These are phyloP conservation scores for Dioscorea zingiberensis DNA, from an alignment of 106 monocot species.

Conservation along the genomic window DNA sequence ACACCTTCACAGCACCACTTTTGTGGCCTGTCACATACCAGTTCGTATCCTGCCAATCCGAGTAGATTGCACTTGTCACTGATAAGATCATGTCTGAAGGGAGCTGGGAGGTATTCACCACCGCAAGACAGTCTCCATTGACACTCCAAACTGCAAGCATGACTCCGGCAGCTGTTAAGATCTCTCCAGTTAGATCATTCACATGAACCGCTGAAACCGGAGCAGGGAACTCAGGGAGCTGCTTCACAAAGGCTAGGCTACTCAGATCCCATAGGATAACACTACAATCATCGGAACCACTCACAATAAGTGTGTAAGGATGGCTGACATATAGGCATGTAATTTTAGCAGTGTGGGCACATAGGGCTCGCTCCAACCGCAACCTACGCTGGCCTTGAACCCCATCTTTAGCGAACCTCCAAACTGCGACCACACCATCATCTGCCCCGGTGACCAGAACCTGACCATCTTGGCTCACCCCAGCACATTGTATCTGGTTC, in stretches of 20 bases:
- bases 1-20: constrained; percentile 95
- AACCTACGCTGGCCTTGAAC: constrained; percentile 29
- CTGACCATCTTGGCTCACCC: constrained; percentile 86
- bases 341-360: constrained; percentile 80
- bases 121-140: constrained; percentile 89
- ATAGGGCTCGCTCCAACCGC: constrained; percentile 48
- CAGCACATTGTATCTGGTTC: constrained; percentile 82
- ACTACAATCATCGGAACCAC: constrained; percentile 83
- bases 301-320: constrained; percentile 69
- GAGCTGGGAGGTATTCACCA: constrained; percentile 87
- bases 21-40: constrained; percentile 97
- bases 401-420: constrained; percentile 59
- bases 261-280: constrained; percentile 92
- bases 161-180: constrained; percentile 82
- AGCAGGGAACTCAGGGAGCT: constrained; percentile 74
- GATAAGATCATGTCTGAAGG: constrained; percentile 88
- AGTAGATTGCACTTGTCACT: constrained; percentile 43
- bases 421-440: constrained; percentile 79
- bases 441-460: constrained; percentile 83
- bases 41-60: constrained; percentile 86
- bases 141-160: constrained; percentile 90
- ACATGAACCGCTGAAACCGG: constrained; percentile 77
- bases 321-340: constrained; percentile 86
- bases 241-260: constrained; percentile 73
- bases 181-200: constrained; percentile 88